Evolutionary conservation across 164 flowering plant genomes (phyloP), one percentile per base, ranked within the genome.

Genomic region (Sextonia rubra): DNA sequence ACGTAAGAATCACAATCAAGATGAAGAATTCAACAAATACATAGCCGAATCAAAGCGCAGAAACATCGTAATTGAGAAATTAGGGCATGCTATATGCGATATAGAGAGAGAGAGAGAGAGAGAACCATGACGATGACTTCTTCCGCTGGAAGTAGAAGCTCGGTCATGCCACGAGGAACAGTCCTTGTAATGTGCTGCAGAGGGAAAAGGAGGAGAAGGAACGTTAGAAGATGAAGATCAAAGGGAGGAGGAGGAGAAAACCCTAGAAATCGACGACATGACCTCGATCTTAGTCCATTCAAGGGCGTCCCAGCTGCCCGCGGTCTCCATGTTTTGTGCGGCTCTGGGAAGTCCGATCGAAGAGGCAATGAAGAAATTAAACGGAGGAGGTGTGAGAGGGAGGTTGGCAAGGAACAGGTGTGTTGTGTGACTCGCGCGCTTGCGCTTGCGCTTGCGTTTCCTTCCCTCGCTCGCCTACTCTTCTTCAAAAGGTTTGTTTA

Each of bases 211-310:
- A n/a, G 56, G 29, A 44, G 27, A 47, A 18, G 3, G 7, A 49
- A n/a, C 18, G 11, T 1, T 1, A 56, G 12, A 4, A 29, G 14
- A 15, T 29, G 69, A 60, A 24, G 44, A 22, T 37, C 44, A 23
- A 44, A 47, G 27, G n/a, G 25, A 32, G 58, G 68, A 66, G 4
- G 0, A 66, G 15, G 63, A 15, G 20, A 24, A 52, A 78, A 37
- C 74, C 77, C 75, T 78, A 76, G 77, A 71, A 7, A 37, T 37
- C 44, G 44, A 29, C 11, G 0, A 29, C 55, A 64, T 26, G 3
- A 95, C 98, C 85, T 90, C 98, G 66, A 87, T 79, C 73, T 93
- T 88, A 73, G 90, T 88, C 96, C 97, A 95, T 66, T 95, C 98
- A 69, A 93, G 72, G 20, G 86, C 92, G 79, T 92, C 94, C 96